These are phyloP conservation scores for Gypsophila paniculata DNA, from an alignment of 179 eudicot genomes.

Conservation along the genomic window DNA sequence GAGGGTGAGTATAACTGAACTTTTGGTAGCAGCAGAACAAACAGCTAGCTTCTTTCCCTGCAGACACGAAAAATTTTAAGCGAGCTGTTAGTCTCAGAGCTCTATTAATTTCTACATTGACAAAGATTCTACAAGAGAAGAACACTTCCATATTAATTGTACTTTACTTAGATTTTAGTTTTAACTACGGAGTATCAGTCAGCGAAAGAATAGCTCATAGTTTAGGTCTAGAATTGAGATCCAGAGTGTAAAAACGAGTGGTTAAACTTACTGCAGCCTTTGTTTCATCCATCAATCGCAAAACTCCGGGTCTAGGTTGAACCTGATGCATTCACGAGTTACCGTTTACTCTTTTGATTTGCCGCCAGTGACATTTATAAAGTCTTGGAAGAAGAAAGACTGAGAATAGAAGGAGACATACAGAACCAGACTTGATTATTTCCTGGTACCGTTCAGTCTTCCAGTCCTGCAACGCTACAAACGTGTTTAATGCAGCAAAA, in stretches of 20 bases:
- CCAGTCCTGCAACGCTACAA: conserved; percentile 68
- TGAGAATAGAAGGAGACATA: conserved; percentile 33
- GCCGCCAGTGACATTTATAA: neutral
- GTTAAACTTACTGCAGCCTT: conserved; percentile 71
- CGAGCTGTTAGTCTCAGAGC: neutral
- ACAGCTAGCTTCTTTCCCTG: conserved; percentile 91
- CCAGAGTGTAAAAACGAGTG: neutral
- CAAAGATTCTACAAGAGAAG: neutral
- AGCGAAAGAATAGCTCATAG: neutral
- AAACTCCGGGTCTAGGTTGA: conserved; percentile 88
- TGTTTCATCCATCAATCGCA: conserved; percentile 96
- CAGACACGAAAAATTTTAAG: conserved; percentile 4
- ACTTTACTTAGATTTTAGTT: neutral
- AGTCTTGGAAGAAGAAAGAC: neutral
- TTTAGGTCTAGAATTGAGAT: neutral
- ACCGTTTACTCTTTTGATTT: neutral
- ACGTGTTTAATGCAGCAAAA: conserved; percentile 12
- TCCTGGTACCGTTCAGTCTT: conserved; percentile 93
- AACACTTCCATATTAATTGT: neutral
- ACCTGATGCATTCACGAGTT: conserved; percentile 43
- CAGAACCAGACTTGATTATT: conserved; percentile 92
- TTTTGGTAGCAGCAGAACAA: conserved; percentile 98
- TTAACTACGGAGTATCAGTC: neutral
- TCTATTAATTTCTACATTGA: neutral
- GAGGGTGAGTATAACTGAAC: conserved; percentile 85